phyloP scores from a whole-genome alignment of 73 alveolate genomes.

The Paramecium bursaria region DNA sequence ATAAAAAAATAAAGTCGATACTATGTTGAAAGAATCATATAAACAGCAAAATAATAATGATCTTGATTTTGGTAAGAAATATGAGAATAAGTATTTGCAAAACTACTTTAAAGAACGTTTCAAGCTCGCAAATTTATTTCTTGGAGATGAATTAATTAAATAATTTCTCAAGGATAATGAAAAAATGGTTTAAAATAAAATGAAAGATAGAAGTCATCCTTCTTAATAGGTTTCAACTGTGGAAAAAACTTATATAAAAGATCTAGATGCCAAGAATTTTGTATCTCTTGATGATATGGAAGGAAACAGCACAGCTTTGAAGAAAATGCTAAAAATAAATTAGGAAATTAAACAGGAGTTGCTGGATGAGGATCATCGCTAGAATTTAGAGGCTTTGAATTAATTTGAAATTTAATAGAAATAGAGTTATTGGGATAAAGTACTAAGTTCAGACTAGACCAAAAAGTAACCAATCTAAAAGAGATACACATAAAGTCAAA shows the following conservation, averaged over 20 bases:
- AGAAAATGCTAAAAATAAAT: slow-evolving; percentile 63
- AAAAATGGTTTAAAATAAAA: slow-evolving; percentile 11
- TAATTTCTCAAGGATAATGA: slow-evolving; percentile 43
- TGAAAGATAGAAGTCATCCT: slow-evolving; percentile 41
- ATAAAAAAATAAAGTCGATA: slow-evolving; percentile 7
- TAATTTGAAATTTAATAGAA: slow-evolving; percentile 64
- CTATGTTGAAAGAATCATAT: slow-evolving; percentile 40
- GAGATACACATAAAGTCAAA: not conserved
- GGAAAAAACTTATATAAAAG: slow-evolving; percentile 35
- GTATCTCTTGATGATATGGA: slow-evolving; percentile 46
- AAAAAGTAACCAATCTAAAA: slow-evolving; percentile 14
- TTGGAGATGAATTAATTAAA: slow-evolving; percentile 41
- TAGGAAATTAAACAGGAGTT: slow-evolving; percentile 61
- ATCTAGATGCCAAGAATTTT: slow-evolving; percentile 40
- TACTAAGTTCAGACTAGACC: slow-evolving; percentile 9
- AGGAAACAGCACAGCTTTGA: slow-evolving; percentile 53
- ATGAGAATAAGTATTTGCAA: not conserved
- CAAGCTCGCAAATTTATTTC: slow-evolving; percentile 28
- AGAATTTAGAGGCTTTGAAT: slow-evolving; percentile 52
- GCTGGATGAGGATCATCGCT: slow-evolving; percentile 61
- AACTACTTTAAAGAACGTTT: slow-evolving; percentile 43
- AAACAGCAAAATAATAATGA: not conserved
- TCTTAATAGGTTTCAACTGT: slow-evolving; percentile 9
- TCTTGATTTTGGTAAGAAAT: slow-evolving; percentile 25
- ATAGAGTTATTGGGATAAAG: slow-evolving; percentile 64